Evolutionary conservation across 2,329 filamentous ascomycete species (phyloP).

Genomic region (Stemphylium lycopersici): DNA sequence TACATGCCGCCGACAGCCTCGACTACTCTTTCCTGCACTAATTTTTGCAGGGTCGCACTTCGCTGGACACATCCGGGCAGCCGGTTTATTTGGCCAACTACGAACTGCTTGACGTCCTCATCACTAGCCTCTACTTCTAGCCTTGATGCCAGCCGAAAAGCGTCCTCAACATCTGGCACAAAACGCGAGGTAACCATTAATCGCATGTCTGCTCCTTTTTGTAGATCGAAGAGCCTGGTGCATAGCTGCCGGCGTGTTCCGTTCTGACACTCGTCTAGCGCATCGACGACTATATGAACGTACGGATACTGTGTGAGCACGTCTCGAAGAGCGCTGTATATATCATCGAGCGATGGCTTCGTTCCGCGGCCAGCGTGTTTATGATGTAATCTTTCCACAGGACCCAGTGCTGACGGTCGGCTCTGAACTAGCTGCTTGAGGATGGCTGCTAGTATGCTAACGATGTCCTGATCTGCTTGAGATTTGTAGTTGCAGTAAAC

Average conservation of each 20-base stretch:
- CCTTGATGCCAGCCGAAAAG: slow-evolving; percentile 9
- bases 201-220: background rate
- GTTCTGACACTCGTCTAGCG: slow-evolving; percentile 41
- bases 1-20: slow-evolving; percentile 33
- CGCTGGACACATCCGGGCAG: slow-evolving; percentile 26
- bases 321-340: slow-evolving; percentile 1
- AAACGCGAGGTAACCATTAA: slow-evolving; percentile 23
- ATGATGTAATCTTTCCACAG: slow-evolving; percentile 6
- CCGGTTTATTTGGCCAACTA: slow-evolving; percentile 20
- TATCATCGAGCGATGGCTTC: slow-evolving; percentile 12
- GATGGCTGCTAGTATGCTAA: no score
- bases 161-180: slow-evolving; percentile 20
- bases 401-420: background rate
- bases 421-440: slow-evolving; percentile 16
- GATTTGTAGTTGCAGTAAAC: no score
- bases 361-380: slow-evolving; percentile 6
- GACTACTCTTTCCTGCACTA: slow-evolving; percentile 22
- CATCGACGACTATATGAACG: slow-evolving; percentile 38
- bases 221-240: slow-evolving; percentile 1
- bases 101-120: slow-evolving; percentile 26
- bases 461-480: no score
- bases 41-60: slow-evolving; percentile 14
- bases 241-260: slow-evolving; percentile 12
- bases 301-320: slow-evolving; percentile 7
- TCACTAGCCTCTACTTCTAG: slow-evolving; percentile 30